A percentile compares a stretch with the other conserved stretches of the same genome.
Conservation (phyloP, 2,329 filamentous ascomycete species). For the Davidsoniella neocaledoniae region DNA sequence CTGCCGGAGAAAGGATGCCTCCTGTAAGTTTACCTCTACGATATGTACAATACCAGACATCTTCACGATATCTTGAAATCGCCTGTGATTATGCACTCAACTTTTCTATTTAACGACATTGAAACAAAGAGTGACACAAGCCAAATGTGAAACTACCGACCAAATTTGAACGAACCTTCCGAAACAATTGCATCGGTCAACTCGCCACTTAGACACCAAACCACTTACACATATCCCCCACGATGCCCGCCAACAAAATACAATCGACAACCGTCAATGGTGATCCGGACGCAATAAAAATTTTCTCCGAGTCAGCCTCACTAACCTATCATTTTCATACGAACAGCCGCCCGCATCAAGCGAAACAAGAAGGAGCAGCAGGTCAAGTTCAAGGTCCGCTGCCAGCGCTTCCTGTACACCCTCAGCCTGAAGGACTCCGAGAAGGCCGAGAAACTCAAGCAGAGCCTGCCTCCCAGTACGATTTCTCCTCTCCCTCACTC, state of each 20-base stretch:
- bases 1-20: constrained; percentile 98
- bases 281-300: not conserved
- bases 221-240: too few relatives aligned
- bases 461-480: constrained; percentile 93
- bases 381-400: constrained; percentile 99
- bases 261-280: not conserved
- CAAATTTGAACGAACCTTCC: too few relatives aligned
- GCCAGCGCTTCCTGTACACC: constrained; percentile 91
- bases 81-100: not conserved
- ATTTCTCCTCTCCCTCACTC: constrained; percentile 15
- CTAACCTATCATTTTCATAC: not conserved
- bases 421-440: constrained; percentile 96
- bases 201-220: too few relatives aligned
- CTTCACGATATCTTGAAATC: not conserved
- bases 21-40: constrained; percentile 47
- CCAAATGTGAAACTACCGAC: too few relatives aligned
- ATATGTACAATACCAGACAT: not conserved
- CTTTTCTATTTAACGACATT: not conserved
- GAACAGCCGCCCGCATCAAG: constrained; percentile 75
- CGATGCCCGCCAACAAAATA: not conserved
- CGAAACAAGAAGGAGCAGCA: constrained; percentile 79
- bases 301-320: constrained; percentile 1
- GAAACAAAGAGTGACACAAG: not conserved
- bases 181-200: not conserved
- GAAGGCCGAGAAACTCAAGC: constrained; percentile 99